These are phyloP conservation scores for Talaromyces liani DNA, from an alignment of 495 filamentous ascomycete genomes.

Conservation along the genomic window DNA sequence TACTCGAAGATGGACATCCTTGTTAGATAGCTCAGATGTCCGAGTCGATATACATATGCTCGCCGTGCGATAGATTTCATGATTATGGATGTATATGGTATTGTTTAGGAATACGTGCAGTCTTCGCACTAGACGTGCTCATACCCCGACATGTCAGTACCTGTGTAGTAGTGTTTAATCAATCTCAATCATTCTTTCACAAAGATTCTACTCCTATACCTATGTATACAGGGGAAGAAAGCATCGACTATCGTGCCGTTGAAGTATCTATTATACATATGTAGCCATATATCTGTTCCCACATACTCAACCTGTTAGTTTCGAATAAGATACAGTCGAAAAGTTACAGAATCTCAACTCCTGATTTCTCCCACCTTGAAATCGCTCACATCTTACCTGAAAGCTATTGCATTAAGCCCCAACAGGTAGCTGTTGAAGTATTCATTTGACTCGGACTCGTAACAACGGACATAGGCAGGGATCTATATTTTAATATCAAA, in stretches of 20 bases:
- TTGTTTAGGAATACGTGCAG: neutral
- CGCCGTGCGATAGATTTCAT: neutral
- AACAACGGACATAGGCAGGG: neutral
- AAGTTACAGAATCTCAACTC: neutral
- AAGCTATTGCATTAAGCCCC: too few relatives aligned
- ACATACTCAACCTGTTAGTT: neutral
- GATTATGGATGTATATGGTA: neutral
- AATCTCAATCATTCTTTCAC: neutral
- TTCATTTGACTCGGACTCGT: neutral
- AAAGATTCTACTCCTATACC: neutral
- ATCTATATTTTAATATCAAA: neutral
- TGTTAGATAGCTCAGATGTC: neutral
- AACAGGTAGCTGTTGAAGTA: too few relatives aligned
- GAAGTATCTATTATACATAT: too few relatives aligned
- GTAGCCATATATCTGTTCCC: too few relatives aligned
- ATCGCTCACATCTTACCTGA: neutral
- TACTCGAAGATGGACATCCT: neutral
- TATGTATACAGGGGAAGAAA: too few relatives aligned
- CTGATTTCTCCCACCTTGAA: neutral
- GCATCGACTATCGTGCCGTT: too few relatives aligned
- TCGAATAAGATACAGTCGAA: neutral
- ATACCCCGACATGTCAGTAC: neutral
- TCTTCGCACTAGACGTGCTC: neutral
- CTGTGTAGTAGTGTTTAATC: neutral
- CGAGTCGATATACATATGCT: neutral